Conservation (phyloP, 768 basidiomycete species). For the Tricholoma bakamatsutake region DNA sequence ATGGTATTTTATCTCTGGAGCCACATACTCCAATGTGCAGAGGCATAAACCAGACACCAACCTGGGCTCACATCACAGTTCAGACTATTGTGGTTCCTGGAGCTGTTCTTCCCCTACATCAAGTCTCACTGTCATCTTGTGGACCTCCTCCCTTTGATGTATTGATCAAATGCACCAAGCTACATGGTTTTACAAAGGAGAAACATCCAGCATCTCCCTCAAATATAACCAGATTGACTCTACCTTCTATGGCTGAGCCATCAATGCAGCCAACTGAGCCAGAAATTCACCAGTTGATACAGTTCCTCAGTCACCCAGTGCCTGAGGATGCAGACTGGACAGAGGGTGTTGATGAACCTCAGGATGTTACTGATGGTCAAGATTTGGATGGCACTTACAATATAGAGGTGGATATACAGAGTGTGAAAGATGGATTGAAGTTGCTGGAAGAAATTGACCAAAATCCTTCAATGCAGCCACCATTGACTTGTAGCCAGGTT, state of each 20-base stretch:
- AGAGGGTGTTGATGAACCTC: neutral
- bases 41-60: neutral
- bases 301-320: neutral
- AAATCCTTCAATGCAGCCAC: neutral
- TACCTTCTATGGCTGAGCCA: neutral
- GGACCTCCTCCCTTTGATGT: neutral
- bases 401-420: neutral
- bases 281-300: neutral
- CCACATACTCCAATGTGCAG: neutral
- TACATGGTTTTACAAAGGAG: neutral
- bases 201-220: neutral
- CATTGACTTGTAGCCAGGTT: neutral
- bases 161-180: neutral
- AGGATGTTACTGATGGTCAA: neutral
- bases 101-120: neutral
- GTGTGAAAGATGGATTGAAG: too few species aligned
- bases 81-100: neutral
- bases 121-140: neutral
- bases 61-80: neutral
- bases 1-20: neutral
- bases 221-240: neutral
- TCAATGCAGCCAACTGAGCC: neutral
- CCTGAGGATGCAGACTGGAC: neutral
- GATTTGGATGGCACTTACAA: conserved; percentile 10
- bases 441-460: neutral